These are phyloP conservation scores for Lentinula aciculospora DNA, from an alignment of 768 basidiomycete genomes.

Conservation along the genomic window DNA sequence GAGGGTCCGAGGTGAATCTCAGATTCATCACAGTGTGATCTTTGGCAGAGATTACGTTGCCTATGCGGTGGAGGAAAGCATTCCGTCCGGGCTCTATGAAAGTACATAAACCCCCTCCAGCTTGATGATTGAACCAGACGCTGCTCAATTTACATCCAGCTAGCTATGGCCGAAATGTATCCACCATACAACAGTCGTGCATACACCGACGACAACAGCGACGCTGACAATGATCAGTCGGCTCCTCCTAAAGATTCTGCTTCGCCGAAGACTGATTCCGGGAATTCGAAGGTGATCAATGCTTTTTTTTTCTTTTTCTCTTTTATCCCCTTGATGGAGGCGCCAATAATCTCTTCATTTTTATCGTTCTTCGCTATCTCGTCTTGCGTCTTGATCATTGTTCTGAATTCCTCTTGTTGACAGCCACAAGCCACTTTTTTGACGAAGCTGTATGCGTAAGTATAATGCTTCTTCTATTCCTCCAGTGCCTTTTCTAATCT, in stretches of 20 bases:
- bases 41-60: conserved; percentile 7
- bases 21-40: conserved; percentile 17
- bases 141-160: conserved; percentile 12
- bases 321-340: too few relatives aligned
- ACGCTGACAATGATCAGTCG: conserved; percentile 19
- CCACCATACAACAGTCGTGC: conserved; percentile 33
- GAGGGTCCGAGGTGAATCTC: conserved; percentile 11
- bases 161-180: conserved; percentile 53
- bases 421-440: conserved; percentile 91
- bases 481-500: conserved; percentile 10
- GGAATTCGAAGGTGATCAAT: background rate
- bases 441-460: conserved; percentile 93
- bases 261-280: conserved; percentile 64
- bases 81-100: background rate
- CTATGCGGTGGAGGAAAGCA: conserved; percentile 10
- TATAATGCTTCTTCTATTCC: conserved; percentile 16
- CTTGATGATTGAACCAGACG: background rate
- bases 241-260: conserved; percentile 29
- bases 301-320: background rate
- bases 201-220: background rate
- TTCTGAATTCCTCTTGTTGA: background rate
- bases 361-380: background rate
- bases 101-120: conserved; percentile 3
- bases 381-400: background rate
- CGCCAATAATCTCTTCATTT: background rate